A percentile compares a stretch with the other conserved stretches of the same genome.
Conservation (phyloP, 2,329 filamentous ascomycete species). For the Beauveria sp. region DNA sequence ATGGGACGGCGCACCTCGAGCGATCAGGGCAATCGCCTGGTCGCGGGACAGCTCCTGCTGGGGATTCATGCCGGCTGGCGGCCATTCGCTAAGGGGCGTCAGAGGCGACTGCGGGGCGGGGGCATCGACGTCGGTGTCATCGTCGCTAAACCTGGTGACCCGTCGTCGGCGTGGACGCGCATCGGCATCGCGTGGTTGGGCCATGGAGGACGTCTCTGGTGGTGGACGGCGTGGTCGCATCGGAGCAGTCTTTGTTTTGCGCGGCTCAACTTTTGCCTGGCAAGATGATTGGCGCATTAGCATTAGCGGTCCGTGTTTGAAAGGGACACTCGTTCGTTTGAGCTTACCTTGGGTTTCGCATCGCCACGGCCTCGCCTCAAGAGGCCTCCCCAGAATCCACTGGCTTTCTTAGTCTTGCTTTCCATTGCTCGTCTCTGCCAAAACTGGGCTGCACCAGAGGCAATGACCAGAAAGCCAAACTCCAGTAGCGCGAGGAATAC, state of each 20-base stretch:
- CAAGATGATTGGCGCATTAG: background rate
- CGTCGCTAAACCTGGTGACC: constrained; percentile 3
- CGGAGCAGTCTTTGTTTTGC: background rate
- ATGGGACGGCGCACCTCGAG: constrained; percentile 49
- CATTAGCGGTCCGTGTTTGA: background rate
- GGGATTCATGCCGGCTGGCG: constrained; percentile 42
- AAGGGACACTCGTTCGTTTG: background rate
- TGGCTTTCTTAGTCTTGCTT: constrained; percentile 30
- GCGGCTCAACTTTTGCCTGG: background rate
- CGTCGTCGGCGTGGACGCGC: background rate
- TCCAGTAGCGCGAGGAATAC: background rate
- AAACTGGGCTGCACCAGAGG: background rate
- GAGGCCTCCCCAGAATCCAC: constrained; percentile 40
- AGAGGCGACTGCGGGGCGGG: background rate
- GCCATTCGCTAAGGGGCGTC: constrained; percentile 45
- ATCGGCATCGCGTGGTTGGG: background rate
- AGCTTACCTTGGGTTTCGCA: constrained; percentile 17
- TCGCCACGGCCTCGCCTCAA: constrained; percentile 41
- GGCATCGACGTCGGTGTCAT: background rate
- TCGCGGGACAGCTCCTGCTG: constrained; percentile 44
- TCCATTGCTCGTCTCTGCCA: constrained; percentile 17
- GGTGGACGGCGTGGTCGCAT: background rate
- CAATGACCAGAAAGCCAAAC: background rate
- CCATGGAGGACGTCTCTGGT: constrained; percentile 5
- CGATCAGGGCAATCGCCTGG: constrained; percentile 50